phyloP scores from a whole-genome alignment of 192 early-diverging fungal genomes.

The Umbelopsis isabellina region DNA sequence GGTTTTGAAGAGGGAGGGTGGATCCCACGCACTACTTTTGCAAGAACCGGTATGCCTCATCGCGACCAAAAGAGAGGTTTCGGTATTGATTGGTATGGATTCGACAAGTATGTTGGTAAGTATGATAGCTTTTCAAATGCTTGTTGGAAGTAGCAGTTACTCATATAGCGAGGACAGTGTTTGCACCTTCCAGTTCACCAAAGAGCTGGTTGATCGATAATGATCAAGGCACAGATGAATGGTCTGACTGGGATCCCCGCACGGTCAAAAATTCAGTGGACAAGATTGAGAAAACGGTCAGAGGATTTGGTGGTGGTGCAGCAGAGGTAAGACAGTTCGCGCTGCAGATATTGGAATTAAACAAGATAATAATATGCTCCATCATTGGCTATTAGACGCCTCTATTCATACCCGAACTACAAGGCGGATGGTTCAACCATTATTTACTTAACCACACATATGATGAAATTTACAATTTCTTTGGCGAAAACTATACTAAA shows the following conservation, averaged over 20 bases:
- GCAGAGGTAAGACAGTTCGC: conserved; percentile 37
- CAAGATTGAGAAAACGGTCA: conserved; percentile 64
- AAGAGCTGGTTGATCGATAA: conserved; percentile 49
- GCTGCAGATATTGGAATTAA: too few species aligned
- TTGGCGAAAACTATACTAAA: conserved; percentile 69
- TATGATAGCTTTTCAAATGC: neutral
- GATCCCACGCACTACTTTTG: conserved; percentile 40
- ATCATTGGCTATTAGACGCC: conserved; percentile 53
- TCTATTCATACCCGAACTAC: conserved; percentile 76
- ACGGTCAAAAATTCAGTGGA: conserved; percentile 58
- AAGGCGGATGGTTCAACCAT: conserved; percentile 83
- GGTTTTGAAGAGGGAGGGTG: conserved; percentile 70
- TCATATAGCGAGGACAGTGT: conserved; percentile 40
- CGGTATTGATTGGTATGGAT: conserved; percentile 80
- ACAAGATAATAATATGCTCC: neutral
- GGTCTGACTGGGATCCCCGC: conserved; percentile 60
- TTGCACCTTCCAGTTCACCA: conserved; percentile 56
- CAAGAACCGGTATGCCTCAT: conserved; percentile 17
- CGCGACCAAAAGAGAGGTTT: conserved; percentile 51
- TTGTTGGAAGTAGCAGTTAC: neutral
- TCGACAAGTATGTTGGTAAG: conserved; percentile 77
- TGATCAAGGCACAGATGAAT: conserved; percentile 38
- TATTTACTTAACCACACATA: conserved; percentile 64
- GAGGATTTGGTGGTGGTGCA: conserved; percentile 70
- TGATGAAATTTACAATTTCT: conserved; percentile 72